phyloP scores from a whole-genome alignment of 352 stramenopile species.

The Phytophthora foliorum region DNA sequence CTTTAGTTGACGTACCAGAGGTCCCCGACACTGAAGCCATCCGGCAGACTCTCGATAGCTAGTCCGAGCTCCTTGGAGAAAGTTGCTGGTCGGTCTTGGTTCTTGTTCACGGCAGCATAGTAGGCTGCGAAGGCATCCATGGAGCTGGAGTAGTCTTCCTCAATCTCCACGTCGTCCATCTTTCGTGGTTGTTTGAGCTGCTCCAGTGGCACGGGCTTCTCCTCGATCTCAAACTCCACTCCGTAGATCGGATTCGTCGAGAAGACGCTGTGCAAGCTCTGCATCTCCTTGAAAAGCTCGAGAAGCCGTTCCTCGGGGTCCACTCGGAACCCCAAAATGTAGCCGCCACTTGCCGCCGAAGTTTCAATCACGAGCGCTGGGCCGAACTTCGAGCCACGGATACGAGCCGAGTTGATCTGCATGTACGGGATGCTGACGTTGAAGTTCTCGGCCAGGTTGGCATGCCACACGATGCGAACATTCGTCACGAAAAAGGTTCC shows the following conservation, averaged over 20 bases:
- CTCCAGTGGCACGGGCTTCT: conserved; percentile 71
- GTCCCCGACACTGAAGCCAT: conserved; percentile 75
- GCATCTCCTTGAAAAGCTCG: conserved; percentile 89
- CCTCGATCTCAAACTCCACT: conserved; percentile 88
- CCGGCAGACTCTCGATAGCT: conserved; percentile 86
- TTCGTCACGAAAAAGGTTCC: conserved; percentile 95
- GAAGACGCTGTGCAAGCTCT: conserved; percentile 86
- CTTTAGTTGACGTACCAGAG: conserved; percentile 75
- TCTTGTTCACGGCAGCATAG: conserved; percentile 89
- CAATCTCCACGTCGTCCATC: conserved; percentile 92
- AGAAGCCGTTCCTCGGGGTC: conserved; percentile 89
- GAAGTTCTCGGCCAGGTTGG: conserved; percentile 95
- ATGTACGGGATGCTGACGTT: conserved; percentile 96
- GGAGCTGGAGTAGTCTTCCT: conserved; percentile 85
- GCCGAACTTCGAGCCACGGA: conserved; percentile 93
- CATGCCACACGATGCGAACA: conserved; percentile 94
- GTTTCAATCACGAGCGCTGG: conserved; percentile 93
- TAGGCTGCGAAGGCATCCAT: conserved; percentile 93
- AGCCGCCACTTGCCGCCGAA: conserved; percentile 77
- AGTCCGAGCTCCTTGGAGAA: conserved; percentile 88
- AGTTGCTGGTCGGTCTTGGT: conserved; percentile 73
- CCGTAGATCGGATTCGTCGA: conserved; percentile 91
- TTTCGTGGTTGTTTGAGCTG: conserved; percentile 77
- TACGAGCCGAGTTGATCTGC: conserved; percentile 90
- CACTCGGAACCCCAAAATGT: conserved; percentile 93